phyloP scores from a whole-genome alignment of 345 rosid genomes.

The Moricandia moricandioides region DNA sequence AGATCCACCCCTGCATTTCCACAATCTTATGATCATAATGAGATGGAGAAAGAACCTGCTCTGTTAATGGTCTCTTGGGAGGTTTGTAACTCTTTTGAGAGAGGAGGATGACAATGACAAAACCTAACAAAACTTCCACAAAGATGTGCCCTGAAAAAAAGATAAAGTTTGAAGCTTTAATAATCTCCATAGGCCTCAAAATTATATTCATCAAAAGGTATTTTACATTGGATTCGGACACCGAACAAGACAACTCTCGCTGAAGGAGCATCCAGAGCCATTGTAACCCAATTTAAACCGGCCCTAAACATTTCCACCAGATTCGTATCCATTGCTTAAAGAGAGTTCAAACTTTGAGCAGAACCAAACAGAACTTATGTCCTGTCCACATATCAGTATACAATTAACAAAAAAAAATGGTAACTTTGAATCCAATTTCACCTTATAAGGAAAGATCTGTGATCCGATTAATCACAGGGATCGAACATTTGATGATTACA shows the following conservation, averaged over 20 bases:
- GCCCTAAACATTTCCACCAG: constrained; percentile 48
- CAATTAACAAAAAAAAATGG: background rate
- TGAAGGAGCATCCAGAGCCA: constrained; percentile 67
- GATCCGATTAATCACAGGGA: background rate
- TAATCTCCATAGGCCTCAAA: constrained; percentile 1
- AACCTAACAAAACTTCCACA: constrained; percentile 73
- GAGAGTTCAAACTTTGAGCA: constrained; percentile 1
- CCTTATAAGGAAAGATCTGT: background rate
- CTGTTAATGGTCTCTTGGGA: constrained; percentile 79
- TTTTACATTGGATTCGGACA: constrained; percentile 63
- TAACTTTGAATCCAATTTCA: background rate
- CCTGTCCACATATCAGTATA: background rate
- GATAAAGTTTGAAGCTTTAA: background rate
- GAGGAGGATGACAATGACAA: constrained; percentile 75
- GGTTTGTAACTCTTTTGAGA: constrained; percentile 90
- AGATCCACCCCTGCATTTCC: too few relatives aligned
- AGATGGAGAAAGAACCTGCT: constrained; percentile 52
- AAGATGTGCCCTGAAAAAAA: constrained; percentile 61
- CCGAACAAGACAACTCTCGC: constrained; percentile 88
- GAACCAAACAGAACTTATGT: constrained; percentile 6
- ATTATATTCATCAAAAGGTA: background rate
- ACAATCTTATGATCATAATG: background rate
- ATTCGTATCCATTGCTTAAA: constrained; percentile 43
- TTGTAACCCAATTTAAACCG: constrained; percentile 50
- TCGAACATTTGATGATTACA: background rate